Percentiles rank a stretch among this genome's conserved stretches.
These are phyloP conservation scores for Cyberlindnera lachancei DNA, from an alignment of 805 yeast genomes.

Conservation along the genomic window DNA sequence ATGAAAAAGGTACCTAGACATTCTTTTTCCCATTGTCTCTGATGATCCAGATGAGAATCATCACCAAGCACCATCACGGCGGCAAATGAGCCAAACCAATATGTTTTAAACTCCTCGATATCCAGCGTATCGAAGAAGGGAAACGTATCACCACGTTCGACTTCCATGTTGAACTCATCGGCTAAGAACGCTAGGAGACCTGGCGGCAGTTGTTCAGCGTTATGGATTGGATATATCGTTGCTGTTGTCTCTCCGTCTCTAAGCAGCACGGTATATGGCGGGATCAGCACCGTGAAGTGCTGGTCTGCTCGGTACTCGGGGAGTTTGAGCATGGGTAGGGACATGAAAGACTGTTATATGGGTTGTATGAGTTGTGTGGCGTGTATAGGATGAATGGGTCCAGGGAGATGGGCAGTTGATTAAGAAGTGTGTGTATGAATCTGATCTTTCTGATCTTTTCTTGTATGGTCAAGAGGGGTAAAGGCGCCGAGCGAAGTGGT, in stretches of 20 bases:
- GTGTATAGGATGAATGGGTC: too few species aligned
- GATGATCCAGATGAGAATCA: slow-evolving; percentile 38
- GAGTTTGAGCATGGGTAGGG: slow-evolving; percentile 9
- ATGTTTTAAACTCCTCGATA: slow-evolving; percentile 67
- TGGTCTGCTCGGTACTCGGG: slow-evolving; percentile 15
- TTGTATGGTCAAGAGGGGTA: too few species aligned
- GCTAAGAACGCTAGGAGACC: slow-evolving; percentile 74
- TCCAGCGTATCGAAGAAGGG: slow-evolving; percentile 79
- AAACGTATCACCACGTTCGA: slow-evolving; percentile 79
- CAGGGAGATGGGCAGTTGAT: too few species aligned
- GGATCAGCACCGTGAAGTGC: slow-evolving; percentile 24
- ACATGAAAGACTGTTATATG: too few species aligned
- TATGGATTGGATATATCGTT: slow-evolving; percentile 79
- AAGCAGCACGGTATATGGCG: slow-evolving; percentile 67
- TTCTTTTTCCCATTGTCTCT: slow-evolving; percentile 83
- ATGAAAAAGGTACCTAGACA: slow-evolving; percentile 84
- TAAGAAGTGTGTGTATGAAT: too few species aligned
- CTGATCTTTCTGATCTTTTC: too few species aligned
- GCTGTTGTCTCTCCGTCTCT: slow-evolving; percentile 91
- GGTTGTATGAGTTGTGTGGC: too few species aligned
- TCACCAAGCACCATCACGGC: slow-evolving; percentile 81
- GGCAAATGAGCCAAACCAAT: slow-evolving; percentile 85
- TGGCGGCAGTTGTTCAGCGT: slow-evolving; percentile 61
- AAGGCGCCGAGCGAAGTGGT: too few species aligned
- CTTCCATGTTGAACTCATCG: slow-evolving; percentile 91